phyloP scores from a whole-genome alignment of 345 rosid species.

The Alliaria petiolata region DNA sequence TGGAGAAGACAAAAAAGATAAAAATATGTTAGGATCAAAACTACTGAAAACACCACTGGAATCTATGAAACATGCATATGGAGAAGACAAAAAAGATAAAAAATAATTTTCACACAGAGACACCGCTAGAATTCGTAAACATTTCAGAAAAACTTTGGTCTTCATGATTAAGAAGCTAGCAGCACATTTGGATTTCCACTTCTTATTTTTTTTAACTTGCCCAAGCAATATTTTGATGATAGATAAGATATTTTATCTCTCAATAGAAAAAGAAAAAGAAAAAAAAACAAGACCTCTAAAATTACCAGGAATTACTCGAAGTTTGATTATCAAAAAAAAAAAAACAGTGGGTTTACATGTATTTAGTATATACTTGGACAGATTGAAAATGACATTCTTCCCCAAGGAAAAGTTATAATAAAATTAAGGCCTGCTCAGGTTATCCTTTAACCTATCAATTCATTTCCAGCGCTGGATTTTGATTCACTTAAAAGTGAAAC shows the following conservation, averaged over 20 bases:
- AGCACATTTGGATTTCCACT: neutral
- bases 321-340: neutral
- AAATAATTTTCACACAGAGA: neutral
- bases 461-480: neutral
- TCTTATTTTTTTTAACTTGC: neutral
- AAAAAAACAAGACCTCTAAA: neutral
- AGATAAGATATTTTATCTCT: neutral
- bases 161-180: neutral
- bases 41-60: neutral
- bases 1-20: constrained; percentile 1
- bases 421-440: neutral
- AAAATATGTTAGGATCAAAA: neutral
- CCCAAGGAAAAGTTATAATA: neutral
- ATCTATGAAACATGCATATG: neutral
- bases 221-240: neutral
- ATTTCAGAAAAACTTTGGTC: neutral
- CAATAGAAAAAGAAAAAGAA: neutral
- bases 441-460: neutral
- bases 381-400: neutral
- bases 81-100: neutral
- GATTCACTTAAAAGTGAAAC: neutral
- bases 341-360: neutral
- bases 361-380: neutral
- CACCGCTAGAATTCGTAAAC: neutral
- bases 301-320: too few species aligned